Conservation (phyloP, 306 rosid genomes). For the Glycyrrhiza uralensis region DNA sequence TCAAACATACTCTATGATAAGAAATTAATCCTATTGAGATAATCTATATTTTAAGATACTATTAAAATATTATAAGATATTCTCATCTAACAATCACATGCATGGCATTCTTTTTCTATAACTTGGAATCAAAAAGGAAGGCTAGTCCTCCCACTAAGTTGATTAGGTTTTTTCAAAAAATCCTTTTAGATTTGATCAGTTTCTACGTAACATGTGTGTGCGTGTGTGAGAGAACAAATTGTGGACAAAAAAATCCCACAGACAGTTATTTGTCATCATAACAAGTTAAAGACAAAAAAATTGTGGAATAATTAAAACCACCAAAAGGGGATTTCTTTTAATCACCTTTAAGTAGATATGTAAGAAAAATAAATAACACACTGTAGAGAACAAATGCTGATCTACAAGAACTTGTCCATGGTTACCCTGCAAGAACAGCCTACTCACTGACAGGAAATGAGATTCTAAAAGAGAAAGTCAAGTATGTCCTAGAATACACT, state of each 20-base stretch:
- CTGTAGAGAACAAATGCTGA: neutral
- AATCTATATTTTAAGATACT: no score
- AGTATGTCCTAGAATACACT: neutral
- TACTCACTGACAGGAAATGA: neutral
- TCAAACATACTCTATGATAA: no score
- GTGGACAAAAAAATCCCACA: neutral
- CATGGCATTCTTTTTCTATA: neutral
- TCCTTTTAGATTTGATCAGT: neutral
- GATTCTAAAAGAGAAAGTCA: slow-evolving; percentile 4
- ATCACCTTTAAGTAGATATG: neutral
- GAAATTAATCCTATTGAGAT: no score
- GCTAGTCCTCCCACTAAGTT: neutral
- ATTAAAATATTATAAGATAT: no score
- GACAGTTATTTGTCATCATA: neutral
- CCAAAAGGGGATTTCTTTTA: neutral
- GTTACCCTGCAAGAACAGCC: neutral
- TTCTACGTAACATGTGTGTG: neutral
- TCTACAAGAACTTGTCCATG: neutral
- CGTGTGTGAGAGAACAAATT: no score
- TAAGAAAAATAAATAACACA: slow-evolving; percentile 9
- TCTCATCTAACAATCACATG: no score
- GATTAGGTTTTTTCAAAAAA: neutral
- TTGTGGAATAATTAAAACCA: slow-evolving; percentile 3
- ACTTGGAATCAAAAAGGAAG: neutral
- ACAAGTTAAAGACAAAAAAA: neutral